Base-by-base conservation (phyloP, 2,329 filamentous ascomycete genomes). In the Septoria linicola region DNA sequence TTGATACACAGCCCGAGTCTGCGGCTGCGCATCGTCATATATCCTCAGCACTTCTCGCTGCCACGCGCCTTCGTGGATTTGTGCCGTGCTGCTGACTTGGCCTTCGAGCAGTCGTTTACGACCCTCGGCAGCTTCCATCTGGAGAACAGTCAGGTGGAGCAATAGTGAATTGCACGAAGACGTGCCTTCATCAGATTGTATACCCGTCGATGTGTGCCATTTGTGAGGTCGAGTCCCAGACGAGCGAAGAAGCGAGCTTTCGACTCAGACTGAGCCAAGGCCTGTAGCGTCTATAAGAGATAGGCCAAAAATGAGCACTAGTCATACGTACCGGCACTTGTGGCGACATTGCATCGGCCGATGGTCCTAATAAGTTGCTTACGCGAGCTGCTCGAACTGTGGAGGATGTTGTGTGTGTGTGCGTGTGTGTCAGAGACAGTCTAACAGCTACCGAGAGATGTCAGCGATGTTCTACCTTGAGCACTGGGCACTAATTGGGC, bases 61-160 rank as follows among this genome's bases (percentile, higher is more conserved):
- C 55, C 68, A 73, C 11, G 70, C 71, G 4, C 70, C 72, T 58
- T 76, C 74, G 16, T 70, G 71, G 7, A 76, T 70, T 41, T 75
- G 70, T 45, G 70, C 68, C 59, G 70, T 74, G 39, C 68, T 70
- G 55, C 42, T 51, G 27, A 57, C 55, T 17, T 64, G 64, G 41
- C 67, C 62, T 20, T 59, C 60, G 44, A 70, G 70, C 49, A 74
- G 57, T 17, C 68, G 64, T 51, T 71, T 67, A 57, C 72, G 64
- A 25, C 68, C 72, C 27, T 54, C 43, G 19, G 60, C 58, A 13
- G 72, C 73, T 54, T 75, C 72, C 43, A 70, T 61, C 72, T 75
- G 49, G 25, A 11, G 31, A n/a, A 23, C 13, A 35, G 27, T 51
- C 39, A 51, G 52, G 37, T 36, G 35, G 17, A 17, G 40, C 16